Conservation (phyloP, 345 rosid species). For the Conringia planisiliqua region DNA sequence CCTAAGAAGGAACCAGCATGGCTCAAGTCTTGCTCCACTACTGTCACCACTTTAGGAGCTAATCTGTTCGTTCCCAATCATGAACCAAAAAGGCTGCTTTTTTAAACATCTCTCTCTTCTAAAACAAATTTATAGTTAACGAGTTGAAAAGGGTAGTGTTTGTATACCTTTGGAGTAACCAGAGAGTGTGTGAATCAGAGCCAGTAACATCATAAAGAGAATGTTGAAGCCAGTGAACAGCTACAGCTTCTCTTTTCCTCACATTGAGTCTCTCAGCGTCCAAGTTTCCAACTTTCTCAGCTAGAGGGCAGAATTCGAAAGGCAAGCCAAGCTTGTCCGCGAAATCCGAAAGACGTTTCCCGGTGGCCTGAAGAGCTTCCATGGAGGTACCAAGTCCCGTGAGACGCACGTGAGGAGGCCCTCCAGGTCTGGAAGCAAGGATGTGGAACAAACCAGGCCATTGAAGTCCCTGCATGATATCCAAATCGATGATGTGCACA, state of each 20-base stretch:
- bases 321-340: slow-evolving; percentile 85
- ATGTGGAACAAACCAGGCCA: slow-evolving; percentile 99
- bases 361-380: slow-evolving; percentile 90
- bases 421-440: slow-evolving; percentile 85
- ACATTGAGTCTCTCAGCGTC: slow-evolving; percentile 72
- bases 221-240: slow-evolving; percentile 98
- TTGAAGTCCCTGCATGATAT: slow-evolving; percentile 97
- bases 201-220: slow-evolving; percentile 98
- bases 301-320: slow-evolving; percentile 81
- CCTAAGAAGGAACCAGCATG: slow-evolving; percentile 91
- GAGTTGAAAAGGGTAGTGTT: background rate
- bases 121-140: background rate
- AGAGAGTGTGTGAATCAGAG: slow-evolving; percentile 80
- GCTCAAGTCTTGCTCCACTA: slow-evolving; percentile 95
- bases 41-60: slow-evolving; percentile 94
- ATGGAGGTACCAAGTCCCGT: slow-evolving; percentile 91
- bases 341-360: slow-evolving; percentile 85
- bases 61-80: slow-evolving; percentile 47
- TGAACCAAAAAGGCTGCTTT: background rate
- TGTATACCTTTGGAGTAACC: slow-evolving; percentile 77
- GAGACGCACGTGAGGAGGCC: slow-evolving; percentile 89
- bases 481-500: slow-evolving; percentile 93
- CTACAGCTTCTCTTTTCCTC: slow-evolving; percentile 87
- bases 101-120: background rate
- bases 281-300: slow-evolving; percentile 84